Evolutionary conservation across 805 yeast species (phyloP), one percentile per base, ranked within the genome.

Genomic region (Ogataea ganodermae): DNA sequence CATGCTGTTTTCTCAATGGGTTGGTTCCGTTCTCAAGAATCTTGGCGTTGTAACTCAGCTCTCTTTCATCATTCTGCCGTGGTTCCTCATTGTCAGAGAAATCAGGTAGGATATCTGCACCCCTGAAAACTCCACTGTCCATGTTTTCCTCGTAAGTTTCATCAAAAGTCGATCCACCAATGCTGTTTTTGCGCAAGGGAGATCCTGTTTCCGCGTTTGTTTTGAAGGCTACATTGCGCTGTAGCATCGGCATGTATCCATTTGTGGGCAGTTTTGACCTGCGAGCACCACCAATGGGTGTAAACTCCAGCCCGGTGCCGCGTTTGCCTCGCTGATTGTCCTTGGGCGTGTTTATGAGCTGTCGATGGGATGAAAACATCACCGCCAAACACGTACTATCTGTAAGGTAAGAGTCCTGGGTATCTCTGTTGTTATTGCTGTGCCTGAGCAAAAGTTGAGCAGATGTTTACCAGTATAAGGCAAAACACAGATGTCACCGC

Each of bases 241-340:
- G 57, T 4, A 56, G 46, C 49, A 46, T 46, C 9, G 58, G 50
- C 14, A 41, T 35, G 26, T 49, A 42, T 42, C 46, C 46, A 45
- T 45, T 45, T 6, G 48, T 33, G 9, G 53, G 28, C 40, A 52
- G 23, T 6, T 46, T 14, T 14, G 39, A n/a, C 26, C 44, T 38
- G 22, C 47, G 39, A 17, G 45, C 42, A 1, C 53, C 62, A 3
- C 77, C 77, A 39, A 73, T 69, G 0, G 78, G 78, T 1, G 76
- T 73, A 49, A 73, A 73, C 50, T 72, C 75, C 20, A 67, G 53
- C 4, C 54, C 57, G 18, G 55, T 48, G 27, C 60, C 59, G 9
- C 52, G 39, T 14, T 52, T 50, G 16, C 47, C 49, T 35, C 52
- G 48, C 21, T 55, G 50, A n/a, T 26, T 45, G 23, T 48, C 57